Evolutionary conservation across 768 basidiomycete species (phyloP).

Genomic region (Hygrocybe coccinea): DNA sequence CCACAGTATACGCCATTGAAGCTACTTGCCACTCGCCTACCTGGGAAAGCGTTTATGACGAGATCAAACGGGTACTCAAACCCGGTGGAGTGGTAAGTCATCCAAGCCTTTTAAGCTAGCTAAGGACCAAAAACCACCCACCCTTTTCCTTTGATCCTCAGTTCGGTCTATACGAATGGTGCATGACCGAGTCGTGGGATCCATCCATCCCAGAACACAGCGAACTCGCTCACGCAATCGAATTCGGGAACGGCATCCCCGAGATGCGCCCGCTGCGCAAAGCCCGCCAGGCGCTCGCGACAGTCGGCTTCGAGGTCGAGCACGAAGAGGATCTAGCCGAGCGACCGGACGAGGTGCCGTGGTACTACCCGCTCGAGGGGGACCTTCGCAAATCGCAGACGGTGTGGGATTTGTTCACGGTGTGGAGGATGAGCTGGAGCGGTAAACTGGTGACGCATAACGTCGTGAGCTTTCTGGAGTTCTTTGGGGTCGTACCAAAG

Average conservation of each 20-base stretch:
- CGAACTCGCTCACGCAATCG: conserved; percentile 83
- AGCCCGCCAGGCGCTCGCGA: conserved; percentile 71
- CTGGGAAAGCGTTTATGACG: conserved; percentile 92
- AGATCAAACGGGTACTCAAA: conserved; percentile 91
- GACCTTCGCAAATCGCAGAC: conserved; percentile 92
- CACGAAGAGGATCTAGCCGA: conserved; percentile 95
- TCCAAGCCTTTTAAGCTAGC: neutral
- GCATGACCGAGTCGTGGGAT: conserved; percentile 96
- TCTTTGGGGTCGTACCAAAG: conserved; percentile 77
- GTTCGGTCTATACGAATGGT: conserved; percentile 99
- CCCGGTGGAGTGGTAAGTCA: conserved; percentile 85
- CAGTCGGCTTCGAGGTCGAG: conserved; percentile 81
- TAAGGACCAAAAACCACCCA: neutral
- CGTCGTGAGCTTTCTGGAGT: conserved; percentile 71
- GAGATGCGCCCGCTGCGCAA: conserved; percentile 81
- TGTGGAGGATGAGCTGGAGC: conserved; percentile 86
- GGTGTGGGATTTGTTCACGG: conserved; percentile 81
- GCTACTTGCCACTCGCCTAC: conserved; percentile 95
- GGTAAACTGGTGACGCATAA: conserved; percentile 83
- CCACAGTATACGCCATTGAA: conserved; percentile 89
- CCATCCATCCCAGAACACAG: conserved; percentile 82
- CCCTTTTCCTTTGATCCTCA: conserved; percentile 25
- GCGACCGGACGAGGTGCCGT: conserved; percentile 68
- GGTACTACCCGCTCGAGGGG: conserved; percentile 98
- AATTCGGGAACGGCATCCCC: conserved; percentile 94